Base-by-base conservation (phyloP, 1,139 yeast genomes). In the Lodderomyces jiufengensis region DNA sequence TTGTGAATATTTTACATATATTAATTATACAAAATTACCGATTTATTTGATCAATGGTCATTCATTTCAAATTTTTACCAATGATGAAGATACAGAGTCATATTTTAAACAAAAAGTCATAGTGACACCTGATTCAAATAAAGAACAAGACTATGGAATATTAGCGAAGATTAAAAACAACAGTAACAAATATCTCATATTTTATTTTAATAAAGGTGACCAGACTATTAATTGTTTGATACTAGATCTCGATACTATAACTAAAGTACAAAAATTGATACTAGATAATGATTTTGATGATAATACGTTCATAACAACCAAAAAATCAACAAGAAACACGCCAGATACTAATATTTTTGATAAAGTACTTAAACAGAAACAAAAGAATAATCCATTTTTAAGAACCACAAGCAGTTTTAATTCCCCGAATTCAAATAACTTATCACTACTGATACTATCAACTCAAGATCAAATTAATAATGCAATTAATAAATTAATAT, bases 401-500 rank as follows among this genome's bases (percentile, higher is more conserved):
- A 38, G 40, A 18, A 8, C 21, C 33, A n/a, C n/a, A n/a, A n/a
- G n/a, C n/a, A n/a, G n/a, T n/a, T n/a, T n/a, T n/a, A n/a, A n/a
- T n/a, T n/a, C n/a, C n/a, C n/a, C n/a, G n/a, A 22, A 12, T 15
- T 29, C 36, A 23, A 23, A 33, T 24, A 39, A 28, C 20, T 12
- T 16, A 16, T 12, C 7, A 33, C 41, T 52, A 9, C 61, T 50
- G 52, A 46, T 47, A 1, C 46, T 61, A 8, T 49, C 52, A 8
- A 48, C 59, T 21, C 52, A 51, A 25, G 68, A 63, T 14, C 71
- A 65, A 39, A 54, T 63, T 20, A 55, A 58, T 36, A 57, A 52
- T 36, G 64, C 66, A 9, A 52, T 66, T 20, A 59, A 55, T 35
- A 64, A 63, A 39, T 50, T 67, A 12, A 60, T 68, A 5, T 49